Evolutionary conservation across 441 rosid genomes (phyloP), one percentile per base, ranked within the genome.

Genomic region (Populus hybrid): DNA sequence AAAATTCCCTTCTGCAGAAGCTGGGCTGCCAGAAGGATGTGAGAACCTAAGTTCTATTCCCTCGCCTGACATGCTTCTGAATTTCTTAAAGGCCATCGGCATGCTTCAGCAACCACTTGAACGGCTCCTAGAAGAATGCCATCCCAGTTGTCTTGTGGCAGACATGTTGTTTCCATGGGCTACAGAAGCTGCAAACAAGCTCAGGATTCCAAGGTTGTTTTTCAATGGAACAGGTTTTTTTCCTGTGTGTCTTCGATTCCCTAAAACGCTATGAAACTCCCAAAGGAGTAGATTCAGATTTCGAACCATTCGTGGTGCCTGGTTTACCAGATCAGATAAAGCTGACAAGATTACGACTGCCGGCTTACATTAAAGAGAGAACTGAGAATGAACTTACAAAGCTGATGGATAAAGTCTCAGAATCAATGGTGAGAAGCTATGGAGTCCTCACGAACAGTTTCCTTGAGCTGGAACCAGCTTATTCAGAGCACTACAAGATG

Each of bases 361-460:
- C 80, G 2, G 9, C 9, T 67, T 71, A 6, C 10, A 0, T 75
- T 1, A 72, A 7, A 65, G 73, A 50, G n/a, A 11, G 9, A 23
- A 71, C 0, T 20, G 46, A 61, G 24, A 24, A 67, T 26, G 69
- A 40, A 40, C 1, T 12, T 11, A 40, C 14, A 36, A 67, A 77
- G 24, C 18, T 53, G 0, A 2, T 36, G n/a, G 59, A 59, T 2
- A 20, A 24, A 77, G 16, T 65, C 23, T 5, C 18, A 12, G 14
- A 61, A 26, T 61, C 77, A 0, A 74, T 75, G 38, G 0, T 32
- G 11, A 50, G 6, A 9, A 77, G 84, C 81, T 79, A 78, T 6
- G 84, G 85, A 63, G 75, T 80, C 7, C 30, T 84, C 4, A 32
- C 75, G 9, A 86, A 81, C 67, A 82, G 86, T 64, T 87, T 85